phyloP scores from a whole-genome alignment of 2,329 filamentous ascomycete genomes.

The Calonectria montana region DNA sequence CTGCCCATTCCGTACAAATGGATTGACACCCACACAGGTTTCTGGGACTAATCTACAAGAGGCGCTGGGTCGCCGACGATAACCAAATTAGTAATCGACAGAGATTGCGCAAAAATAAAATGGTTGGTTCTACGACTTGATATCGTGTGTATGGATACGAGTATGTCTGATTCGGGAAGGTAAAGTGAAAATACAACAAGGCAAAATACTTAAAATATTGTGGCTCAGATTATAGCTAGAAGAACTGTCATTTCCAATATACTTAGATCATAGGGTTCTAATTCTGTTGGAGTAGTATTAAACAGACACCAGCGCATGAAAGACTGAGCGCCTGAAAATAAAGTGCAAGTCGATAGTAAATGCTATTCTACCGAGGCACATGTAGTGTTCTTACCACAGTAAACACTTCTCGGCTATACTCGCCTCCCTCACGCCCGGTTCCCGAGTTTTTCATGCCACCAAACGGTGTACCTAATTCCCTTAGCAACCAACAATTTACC shows the following conservation, averaged over 20 bases:
- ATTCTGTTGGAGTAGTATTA: no score
- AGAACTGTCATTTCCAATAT: no score
- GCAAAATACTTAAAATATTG: no score
- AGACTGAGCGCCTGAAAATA: neutral
- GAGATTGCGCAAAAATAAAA: neutral
- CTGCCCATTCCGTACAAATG: neutral
- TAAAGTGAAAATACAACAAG: no score
- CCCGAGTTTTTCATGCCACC: slow-evolving; percentile 2
- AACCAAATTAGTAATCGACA: neutral
- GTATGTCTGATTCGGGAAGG: no score
- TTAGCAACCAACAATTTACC: neutral
- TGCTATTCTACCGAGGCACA: neutral
- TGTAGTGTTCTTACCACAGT: neutral
- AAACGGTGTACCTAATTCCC: neutral
- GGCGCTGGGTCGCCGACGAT: neutral
- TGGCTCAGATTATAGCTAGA: no score
- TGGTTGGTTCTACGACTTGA: no score
- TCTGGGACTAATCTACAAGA: neutral
- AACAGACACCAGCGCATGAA: no score
- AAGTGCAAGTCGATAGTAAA: neutral
- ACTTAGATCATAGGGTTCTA: no score
- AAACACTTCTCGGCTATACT: neutral
- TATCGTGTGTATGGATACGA: no score
- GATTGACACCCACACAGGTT: neutral
- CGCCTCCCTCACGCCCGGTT: neutral